Base-by-base conservation (phyloP, 495 filamentous ascomycete species). In the Hypoxylon trugodes region DNA sequence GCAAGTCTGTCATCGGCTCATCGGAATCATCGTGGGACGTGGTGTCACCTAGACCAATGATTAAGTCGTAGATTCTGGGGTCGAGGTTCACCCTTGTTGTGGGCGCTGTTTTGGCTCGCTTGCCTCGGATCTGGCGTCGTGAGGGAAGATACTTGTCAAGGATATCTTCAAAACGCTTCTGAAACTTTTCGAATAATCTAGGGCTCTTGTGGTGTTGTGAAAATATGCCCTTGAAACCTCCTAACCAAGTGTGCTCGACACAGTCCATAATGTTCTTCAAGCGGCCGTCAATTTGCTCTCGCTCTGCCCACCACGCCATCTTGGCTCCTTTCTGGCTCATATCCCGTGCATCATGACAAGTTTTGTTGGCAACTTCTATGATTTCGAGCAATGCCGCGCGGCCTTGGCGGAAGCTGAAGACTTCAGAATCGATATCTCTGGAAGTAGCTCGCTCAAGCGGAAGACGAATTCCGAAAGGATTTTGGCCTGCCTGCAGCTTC, bases 181-280 rank as follows among this genome's bases (percentile, higher is more conserved):
- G 85, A 67, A 98, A 98, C 15, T 84, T 82, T 13, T 83, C 82
- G 15, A 97, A 72, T 2, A 89, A 79, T 40, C 87, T 81, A 3
- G 81, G 73, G 25, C 86, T 79, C 22, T 82, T 81, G 15, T 77
- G 60, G 35, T 90, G 82, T 36, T 89, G 89, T 4, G 90, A 93
- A 71, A 98, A 96, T 0, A 98, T 87, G 16, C 93, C 92, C 24
- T 86, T 85, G 77, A 98, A 98, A 0, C 95, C 95, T 35, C 94
- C 94, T 18, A 98, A 86, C 95, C 95, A 98, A 32, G 94, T 85
- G 46, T 89, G 87, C 69, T 98, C 94, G 35, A 98, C 91, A 55
- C 90, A 94, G 21, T 86, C 78, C 19, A 98, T 81, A 2, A 98
- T 81, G 42, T 90, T 90, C 60, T 85, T 87, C 42, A 98, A 76